Base-by-base conservation (phyloP, 306 rosid species). In the Corylus heterophylla region DNA sequence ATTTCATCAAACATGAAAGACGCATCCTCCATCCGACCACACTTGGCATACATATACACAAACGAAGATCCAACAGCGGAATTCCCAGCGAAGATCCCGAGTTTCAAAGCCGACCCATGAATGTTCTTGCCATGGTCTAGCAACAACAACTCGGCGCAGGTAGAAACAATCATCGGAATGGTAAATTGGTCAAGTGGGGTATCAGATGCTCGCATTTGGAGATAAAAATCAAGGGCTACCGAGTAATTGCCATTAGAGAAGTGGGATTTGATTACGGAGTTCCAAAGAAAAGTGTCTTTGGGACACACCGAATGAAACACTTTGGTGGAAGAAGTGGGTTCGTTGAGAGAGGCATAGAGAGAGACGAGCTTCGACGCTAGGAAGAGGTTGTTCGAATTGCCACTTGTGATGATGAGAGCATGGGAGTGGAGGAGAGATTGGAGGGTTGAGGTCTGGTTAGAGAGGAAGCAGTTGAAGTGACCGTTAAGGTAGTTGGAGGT, bases 221-320 rank as follows among this genome's bases (percentile, higher is more conserved):
- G 76, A 82, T 81, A 87, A 78, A 90, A 84, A 54, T 71, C 29
- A 78, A 86, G 86, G 74, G 90, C 81, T 7, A 77, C 80, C 0
- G 59, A 29, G 80, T 64, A 87, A 72, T 71, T 55, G 42, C 84
- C 89, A 76, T 85, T 87, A 25, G 91, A 88, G 82, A 88, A 91
- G n/a, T 88, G 90, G 78, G 93, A 83, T 81, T 90, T 87, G 83
- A 91, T 83, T n/a, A 91, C 74, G 54, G 98, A 93, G 80, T 93
- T 91, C 93, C 92, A 87, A 72, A 90, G 83, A 77, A 93, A 91
- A 58, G 64, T 77, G 45, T 90, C 95, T 74, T 85, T 87, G 39
- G 77, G 86, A 64, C 74, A 77, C 80, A 86, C 85, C 2, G 85
- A 85, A 51, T n/a, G 73, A 66, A 89, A 91, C 12, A 90, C 78